Conservation (phyloP, 768 basidiomycete genomes). For the Hericium coralloides region DNA sequence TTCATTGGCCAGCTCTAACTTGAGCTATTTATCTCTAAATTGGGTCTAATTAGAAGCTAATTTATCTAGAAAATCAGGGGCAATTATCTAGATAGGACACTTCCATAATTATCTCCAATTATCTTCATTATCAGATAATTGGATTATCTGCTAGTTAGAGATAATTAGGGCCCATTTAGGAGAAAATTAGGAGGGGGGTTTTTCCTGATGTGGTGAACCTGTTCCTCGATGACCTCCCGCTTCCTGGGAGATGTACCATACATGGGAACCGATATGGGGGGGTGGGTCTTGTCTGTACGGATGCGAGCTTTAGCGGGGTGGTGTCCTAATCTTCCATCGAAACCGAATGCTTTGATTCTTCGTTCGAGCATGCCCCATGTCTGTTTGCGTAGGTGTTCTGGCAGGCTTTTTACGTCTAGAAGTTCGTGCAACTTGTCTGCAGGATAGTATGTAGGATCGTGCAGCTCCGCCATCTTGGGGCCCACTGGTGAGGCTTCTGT, state of each 20-base stretch:
- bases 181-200: no score
- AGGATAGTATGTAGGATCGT: slow-evolving; percentile 8
- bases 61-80: no score
- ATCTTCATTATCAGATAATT: no score
- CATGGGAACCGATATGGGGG: slow-evolving; percentile 3
- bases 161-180: no score
- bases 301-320: slow-evolving; percentile 1
- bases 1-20: no score
- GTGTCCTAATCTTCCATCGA: slow-evolving; percentile 18
- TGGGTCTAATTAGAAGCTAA: no score
- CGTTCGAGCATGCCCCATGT: background rate
- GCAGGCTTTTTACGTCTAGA: background rate
- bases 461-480: slow-evolving; percentile 21
- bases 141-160: no score
- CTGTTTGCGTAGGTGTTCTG: slow-evolving; percentile 1
- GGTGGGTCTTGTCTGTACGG: background rate
- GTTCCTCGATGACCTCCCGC: slow-evolving; percentile 1
- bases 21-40: no score
- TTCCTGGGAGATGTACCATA: slow-evolving; percentile 3
- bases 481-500: slow-evolving; percentile 16
- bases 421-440: background rate
- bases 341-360: slow-evolving; percentile 12
- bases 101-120: no score
- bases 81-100: no score
- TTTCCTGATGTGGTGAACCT: no score